Conservation (phyloP, 768 basidiomycete genomes). For the Gloeopeniophorella convolvens region DNA sequence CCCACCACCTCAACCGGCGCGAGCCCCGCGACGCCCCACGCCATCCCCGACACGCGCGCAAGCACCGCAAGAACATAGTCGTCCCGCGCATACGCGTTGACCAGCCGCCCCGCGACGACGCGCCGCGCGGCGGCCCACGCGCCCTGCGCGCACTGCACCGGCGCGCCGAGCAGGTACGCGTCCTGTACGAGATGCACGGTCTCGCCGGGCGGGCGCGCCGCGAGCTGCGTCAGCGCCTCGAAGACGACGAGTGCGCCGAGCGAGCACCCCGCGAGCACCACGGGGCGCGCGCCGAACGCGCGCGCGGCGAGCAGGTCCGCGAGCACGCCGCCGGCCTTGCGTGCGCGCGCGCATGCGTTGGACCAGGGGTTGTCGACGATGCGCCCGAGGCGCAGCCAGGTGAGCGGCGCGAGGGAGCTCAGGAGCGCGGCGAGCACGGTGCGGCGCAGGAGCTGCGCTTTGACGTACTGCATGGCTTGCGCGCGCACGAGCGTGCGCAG, state of each 20-base stretch:
- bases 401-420: slow-evolving; percentile 44
- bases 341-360: slow-evolving; percentile 45
- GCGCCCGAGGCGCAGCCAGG: slow-evolving; percentile 44
- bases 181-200: slow-evolving; percentile 46
- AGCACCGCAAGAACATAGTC: slow-evolving; percentile 53
- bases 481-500: slow-evolving; percentile 38
- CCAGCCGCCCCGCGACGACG: slow-evolving; percentile 44
- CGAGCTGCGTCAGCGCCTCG: slow-evolving; percentile 46
- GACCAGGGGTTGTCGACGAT: slow-evolving; percentile 59
- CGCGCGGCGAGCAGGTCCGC: slow-evolving; percentile 43
- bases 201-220: slow-evolving; percentile 36
- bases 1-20: slow-evolving; percentile 42
- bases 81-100: slow-evolving; percentile 46
- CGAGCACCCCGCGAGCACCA: slow-evolving; percentile 52
- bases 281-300: slow-evolving; percentile 47
- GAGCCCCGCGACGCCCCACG: slow-evolving; percentile 48
- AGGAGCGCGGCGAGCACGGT: slow-evolving; percentile 46
- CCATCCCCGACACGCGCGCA: slow-evolving; percentile 39
- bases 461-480: slow-evolving; percentile 45
- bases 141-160: slow-evolving; percentile 34
- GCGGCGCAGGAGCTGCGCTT: slow-evolving; percentile 41
- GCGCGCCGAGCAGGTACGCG: slow-evolving; percentile 49
- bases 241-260: slow-evolving; percentile 51
- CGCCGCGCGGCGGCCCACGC: slow-evolving; percentile 43
- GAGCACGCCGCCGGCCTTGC: slow-evolving; percentile 48